A percentile compares a stretch with the other conserved stretches of the same genome.
These are phyloP conservation scores for Stenogyne calaminthoides DNA, from an alignment of 305 asterid species.

Conservation along the genomic window DNA sequence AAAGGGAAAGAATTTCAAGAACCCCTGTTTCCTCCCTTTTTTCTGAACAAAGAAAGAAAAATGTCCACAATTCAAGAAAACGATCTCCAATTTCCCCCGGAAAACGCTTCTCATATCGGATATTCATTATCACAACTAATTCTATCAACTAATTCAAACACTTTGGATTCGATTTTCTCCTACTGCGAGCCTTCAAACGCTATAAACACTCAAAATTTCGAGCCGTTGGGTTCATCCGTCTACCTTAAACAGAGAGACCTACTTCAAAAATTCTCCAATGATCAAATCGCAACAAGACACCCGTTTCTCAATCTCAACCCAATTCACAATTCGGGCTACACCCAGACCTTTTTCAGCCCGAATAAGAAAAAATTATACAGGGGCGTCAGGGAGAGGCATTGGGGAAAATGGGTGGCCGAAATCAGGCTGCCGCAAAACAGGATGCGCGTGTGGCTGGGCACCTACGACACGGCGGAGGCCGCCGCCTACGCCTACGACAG, in stretches of 20 bases:
- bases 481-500: conserved; percentile 89
- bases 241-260: conserved; percentile 63
- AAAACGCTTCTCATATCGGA: conserved; percentile 42
- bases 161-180: conserved; percentile 74
- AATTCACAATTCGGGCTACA: conserved; percentile 15
- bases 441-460: conserved; percentile 90
- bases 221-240: conserved; percentile 71
- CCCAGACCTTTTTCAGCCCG: conserved; percentile 33
- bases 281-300: conserved; percentile 32
- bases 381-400: conserved; percentile 91
- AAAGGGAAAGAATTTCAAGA: conserved; percentile 40
- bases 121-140: conserved; percentile 64
- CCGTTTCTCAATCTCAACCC: conserved; percentile 19
- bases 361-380: conserved; percentile 74
- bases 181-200: conserved; percentile 44
- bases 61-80: conserved; percentile 45
- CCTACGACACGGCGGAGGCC: conserved; percentile 81
- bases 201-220: conserved; percentile 25
- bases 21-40: conserved; percentile 46
- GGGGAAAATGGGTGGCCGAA: conserved; percentile 99
- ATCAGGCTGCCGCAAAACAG: conserved; percentile 84
- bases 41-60: background rate
- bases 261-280: conserved; percentile 48
- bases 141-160: conserved; percentile 57
- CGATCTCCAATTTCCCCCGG: conserved; percentile 16